Evolutionary conservation across 2,329 filamentous ascomycete species (phyloP).

Genomic region (Colletotrichum tofieldiae): DNA sequence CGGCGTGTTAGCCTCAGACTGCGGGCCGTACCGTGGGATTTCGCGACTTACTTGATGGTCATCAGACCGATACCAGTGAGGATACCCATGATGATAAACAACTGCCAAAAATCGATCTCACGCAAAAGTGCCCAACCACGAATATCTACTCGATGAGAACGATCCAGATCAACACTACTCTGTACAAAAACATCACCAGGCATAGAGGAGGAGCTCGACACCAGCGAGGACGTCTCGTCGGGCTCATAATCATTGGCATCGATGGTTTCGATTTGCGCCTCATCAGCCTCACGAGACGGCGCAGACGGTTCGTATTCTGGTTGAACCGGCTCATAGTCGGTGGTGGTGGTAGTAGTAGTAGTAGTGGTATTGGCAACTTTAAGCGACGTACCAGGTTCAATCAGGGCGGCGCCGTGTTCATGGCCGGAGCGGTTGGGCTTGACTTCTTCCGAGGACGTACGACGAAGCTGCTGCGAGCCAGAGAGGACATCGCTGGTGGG

Average conservation of each 20-base stretch:
- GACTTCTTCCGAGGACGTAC: slow-evolving; percentile 60
- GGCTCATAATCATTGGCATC: slow-evolving; percentile 55
- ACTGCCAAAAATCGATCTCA: slow-evolving; percentile 88
- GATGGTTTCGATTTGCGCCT: slow-evolving; percentile 50
- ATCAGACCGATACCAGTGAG: slow-evolving; percentile 94
- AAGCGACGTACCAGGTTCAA: slow-evolving; percentile 78
- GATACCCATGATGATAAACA: slow-evolving; percentile 90
- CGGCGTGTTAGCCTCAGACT: slow-evolving; percentile 49
- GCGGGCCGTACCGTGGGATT: background rate
- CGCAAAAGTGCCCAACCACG: slow-evolving; percentile 84
- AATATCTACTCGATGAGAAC: slow-evolving; percentile 90
- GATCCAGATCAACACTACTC: slow-evolving; percentile 78
- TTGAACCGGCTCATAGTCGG: slow-evolving; percentile 38
- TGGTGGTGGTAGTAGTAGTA: slow-evolving; percentile 52
- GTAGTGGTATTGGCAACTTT: slow-evolving; percentile 46
- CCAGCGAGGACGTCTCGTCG: slow-evolving; percentile 86
- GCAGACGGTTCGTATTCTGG: slow-evolving; percentile 24
- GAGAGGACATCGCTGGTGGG: slow-evolving; percentile 52
- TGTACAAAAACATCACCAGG: slow-evolving; percentile 67
- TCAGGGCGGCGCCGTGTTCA: slow-evolving; percentile 54
- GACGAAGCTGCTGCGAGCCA: slow-evolving; percentile 55
- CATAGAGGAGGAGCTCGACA: slow-evolving; percentile 75
- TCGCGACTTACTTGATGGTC: slow-evolving; percentile 90
- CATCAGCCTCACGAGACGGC: slow-evolving; percentile 41
- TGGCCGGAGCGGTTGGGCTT: slow-evolving; percentile 59